These are phyloP conservation scores for Fusarium anguioides DNA, from an alignment of 2,329 filamentous ascomycete species.

Conservation along the genomic window DNA sequence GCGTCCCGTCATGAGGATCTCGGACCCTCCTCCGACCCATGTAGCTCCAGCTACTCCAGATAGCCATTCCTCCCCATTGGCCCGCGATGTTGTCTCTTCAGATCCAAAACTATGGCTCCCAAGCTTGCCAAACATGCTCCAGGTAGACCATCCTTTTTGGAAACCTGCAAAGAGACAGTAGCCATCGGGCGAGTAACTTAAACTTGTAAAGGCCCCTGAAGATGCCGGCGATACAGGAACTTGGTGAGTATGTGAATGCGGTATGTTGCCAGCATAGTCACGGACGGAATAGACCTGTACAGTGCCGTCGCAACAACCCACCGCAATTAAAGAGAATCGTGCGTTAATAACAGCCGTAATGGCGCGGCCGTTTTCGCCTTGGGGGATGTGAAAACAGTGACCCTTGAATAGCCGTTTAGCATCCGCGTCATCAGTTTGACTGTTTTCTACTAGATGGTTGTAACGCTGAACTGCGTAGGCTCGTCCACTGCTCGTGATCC, in stretches of 20 bases:
- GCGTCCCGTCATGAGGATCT: constrained; percentile 79
- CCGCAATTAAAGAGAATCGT: constrained; percentile 90
- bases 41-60: constrained; percentile 78
- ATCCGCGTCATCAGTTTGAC: constrained; percentile 58
- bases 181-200: constrained; percentile 93
- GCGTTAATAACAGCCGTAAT: constrained; percentile 88
- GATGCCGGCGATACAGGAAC: constrained; percentile 74
- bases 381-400: constrained; percentile 87
- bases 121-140: constrained; percentile 96
- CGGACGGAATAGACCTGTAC: constrained; percentile 91
- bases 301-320: constrained; percentile 82
- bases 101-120: constrained; percentile 85
- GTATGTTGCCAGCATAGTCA: constrained; percentile 94
- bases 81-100: constrained; percentile 70
- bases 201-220: constrained; percentile 77
- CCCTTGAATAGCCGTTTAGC: constrained; percentile 83
- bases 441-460: constrained; percentile 52
- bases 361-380: constrained; percentile 69
- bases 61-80: constrained; percentile 87
- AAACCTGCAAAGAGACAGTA: constrained; percentile 97
- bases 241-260: constrained; percentile 81
- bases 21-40: constrained; percentile 90
- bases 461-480: constrained; percentile 90
- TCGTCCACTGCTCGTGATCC: constrained; percentile 88
- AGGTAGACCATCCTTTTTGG: constrained; percentile 91